Evolutionary conservation across 2,329 filamentous ascomycete species (phyloP), one percentile per base, ranked within the genome.

Genomic region (Sporothrix mexicana): DNA sequence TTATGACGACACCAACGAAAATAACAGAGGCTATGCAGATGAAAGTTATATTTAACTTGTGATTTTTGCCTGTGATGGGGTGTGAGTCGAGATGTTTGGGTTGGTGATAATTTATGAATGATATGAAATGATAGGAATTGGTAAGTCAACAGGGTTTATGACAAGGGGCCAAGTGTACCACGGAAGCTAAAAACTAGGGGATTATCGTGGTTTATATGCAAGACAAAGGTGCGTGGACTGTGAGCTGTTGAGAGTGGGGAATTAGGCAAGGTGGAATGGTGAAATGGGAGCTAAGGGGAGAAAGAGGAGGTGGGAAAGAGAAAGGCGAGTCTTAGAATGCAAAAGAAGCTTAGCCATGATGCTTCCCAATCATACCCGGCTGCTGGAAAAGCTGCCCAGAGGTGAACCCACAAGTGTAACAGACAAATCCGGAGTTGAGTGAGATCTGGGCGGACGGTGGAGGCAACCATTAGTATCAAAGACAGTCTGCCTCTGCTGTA

Each of bases 191-290:
- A n/a, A 30, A 57, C 59, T 7, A 45, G 47, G 70, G 47, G 59
- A 45, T 20, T 12, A 66, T 66, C n/a, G 12, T 10, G 51, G 47
- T 57, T 57, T 71, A 64, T 71, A 71, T 71, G 57, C 15, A 66
- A 23, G 9, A 12, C 13, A n/a, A 25, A 64, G 8, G 25, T 45
- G 55, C 36, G 17, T 25, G n/a, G 59, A 23, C 59, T 64, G 41
- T 12, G 41, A n/a, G n/a, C 3, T 13, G n/a, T 23, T 8, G 30
- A 47, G n/a, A 30, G 9, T 20, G 45, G 25, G 7, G 8, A 30
- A 10, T 15, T 49, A 17, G 55, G 25, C 15, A 36, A 41, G 25
- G 17, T 53, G 47, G 13, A 5, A 49, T 6, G n/a, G 45, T 20
- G 30, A 36, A 36, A 36, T 6, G 30, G 30, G 30, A 36, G 30